These are phyloP conservation scores for Lactarius tabidus DNA, from an alignment of 768 basidiomycete genomes.

Conservation along the genomic window DNA sequence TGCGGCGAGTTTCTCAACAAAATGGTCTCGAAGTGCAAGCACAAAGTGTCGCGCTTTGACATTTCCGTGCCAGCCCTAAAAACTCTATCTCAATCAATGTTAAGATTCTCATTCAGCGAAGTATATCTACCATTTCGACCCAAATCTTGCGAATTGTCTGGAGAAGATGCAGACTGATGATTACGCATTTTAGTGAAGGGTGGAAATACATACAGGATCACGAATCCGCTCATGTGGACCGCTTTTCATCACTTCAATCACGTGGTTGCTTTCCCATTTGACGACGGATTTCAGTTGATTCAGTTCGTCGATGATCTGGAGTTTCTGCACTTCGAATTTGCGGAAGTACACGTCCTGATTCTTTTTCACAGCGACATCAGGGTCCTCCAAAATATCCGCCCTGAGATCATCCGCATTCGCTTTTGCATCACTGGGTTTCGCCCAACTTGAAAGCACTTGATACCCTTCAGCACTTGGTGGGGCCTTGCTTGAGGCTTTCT, in stretches of 20 bases:
- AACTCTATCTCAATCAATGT: neutral
- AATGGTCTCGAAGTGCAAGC: constrained; percentile 34
- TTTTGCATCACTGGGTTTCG: neutral
- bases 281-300: constrained; percentile 25
- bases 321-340: constrained; percentile 27
- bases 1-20: constrained; percentile 25
- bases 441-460: neutral
- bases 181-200: neutral
- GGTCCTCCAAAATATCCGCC: constrained; percentile 28
- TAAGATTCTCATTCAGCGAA: neutral
- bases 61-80: constrained; percentile 24
- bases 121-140: constrained; percentile 26
- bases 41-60: constrained; percentile 24
- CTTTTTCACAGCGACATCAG: constrained; percentile 24
- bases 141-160: constrained; percentile 10
- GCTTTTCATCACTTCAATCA: constrained; percentile 22
- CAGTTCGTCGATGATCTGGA: constrained; percentile 19
- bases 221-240: constrained; percentile 31
- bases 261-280: constrained; percentile 20
- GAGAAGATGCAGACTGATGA: neutral
- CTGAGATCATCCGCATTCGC: constrained; percentile 1
- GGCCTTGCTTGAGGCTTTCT: constrained; percentile 19
- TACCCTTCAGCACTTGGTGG: neutral
- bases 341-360: constrained; percentile 25
- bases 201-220: constrained; percentile 1